phyloP scores from a whole-genome alignment of 163 green algal genomes.

The Scenedesmus sp. region DNA sequence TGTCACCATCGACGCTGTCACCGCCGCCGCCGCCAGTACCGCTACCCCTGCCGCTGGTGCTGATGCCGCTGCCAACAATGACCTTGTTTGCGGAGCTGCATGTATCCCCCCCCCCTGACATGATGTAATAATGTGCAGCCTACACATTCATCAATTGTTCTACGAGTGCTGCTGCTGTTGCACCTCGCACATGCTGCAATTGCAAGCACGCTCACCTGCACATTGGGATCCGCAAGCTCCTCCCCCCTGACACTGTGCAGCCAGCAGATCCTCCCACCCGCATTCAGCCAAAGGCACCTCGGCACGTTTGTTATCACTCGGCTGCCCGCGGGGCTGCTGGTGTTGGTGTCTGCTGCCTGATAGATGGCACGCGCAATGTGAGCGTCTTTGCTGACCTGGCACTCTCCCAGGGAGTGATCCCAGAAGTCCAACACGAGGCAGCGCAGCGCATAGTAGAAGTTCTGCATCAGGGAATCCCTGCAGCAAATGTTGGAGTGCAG shows the following conservation, averaged over 20 bases:
- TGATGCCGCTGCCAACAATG: not conserved
- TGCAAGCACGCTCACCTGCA: not conserved
- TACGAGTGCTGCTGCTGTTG: not conserved
- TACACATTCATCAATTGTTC: too few species aligned
- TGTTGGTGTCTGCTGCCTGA: not conserved
- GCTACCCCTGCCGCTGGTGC: not conserved
- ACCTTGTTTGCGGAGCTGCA: too few species aligned
- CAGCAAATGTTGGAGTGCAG: not conserved
- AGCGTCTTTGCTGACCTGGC: not conserved
- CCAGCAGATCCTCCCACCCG: conserved; percentile 2
- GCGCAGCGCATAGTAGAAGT: not conserved
- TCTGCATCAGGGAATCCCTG: conserved; percentile 47
- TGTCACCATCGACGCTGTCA: not conserved
- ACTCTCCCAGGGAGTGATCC: conserved; percentile 30
- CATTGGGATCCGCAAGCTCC: not conserved
- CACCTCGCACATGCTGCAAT: not conserved
- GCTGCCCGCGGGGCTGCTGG: not conserved
- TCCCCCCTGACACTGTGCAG: not conserved
- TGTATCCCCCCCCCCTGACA: too few species aligned
- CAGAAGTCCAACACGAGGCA: conserved; percentile 45
- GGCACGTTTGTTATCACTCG: not conserved
- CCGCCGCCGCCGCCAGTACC: not conserved
- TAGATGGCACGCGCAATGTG: not conserved
- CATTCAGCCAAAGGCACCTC: not conserved
- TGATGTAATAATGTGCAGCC: too few species aligned